Evolutionary conservation across 1,284 basidiomycete species (phyloP).

Genomic region (Heimioporus punctisporus): DNA sequence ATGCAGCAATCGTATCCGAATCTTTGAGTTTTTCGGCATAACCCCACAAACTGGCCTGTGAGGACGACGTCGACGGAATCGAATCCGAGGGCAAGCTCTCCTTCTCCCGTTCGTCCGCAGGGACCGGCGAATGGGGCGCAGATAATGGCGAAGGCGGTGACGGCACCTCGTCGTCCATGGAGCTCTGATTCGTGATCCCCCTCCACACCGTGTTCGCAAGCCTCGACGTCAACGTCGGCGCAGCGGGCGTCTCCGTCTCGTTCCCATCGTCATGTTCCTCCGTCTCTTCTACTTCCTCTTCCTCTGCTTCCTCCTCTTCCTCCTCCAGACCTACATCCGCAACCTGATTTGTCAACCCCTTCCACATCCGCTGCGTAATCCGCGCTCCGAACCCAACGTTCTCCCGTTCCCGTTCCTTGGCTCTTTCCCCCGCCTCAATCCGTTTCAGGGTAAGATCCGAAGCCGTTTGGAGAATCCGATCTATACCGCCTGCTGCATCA

Average conservation of each 20-base stretch:
- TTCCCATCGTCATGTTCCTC: slow-evolving; percentile 43
- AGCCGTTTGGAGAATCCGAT: slow-evolving; percentile 68
- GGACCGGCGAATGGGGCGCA: slow-evolving; percentile 32
- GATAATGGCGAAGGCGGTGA: slow-evolving; percentile 50
- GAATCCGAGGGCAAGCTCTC: slow-evolving; percentile 6
- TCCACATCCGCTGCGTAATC: slow-evolving; percentile 67
- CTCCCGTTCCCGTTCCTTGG: slow-evolving; percentile 31
- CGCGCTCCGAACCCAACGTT: slow-evolving; percentile 53
- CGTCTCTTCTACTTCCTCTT: slow-evolving; percentile 27
- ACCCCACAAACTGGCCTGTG: slow-evolving; percentile 50
- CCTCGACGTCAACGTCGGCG: slow-evolving; percentile 50
- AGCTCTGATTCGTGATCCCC: slow-evolving; percentile 74
- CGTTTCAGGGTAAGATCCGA: slow-evolving; percentile 58
- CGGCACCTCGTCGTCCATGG: slow-evolving; percentile 52
- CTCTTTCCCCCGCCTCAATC: slow-evolving; percentile 37
- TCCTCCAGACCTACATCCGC: slow-evolving; percentile 38
- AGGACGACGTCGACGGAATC: slow-evolving; percentile 9
- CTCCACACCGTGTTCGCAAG: slow-evolving; percentile 67
- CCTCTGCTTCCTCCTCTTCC: slow-evolving; percentile 24
- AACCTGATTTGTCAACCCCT: slow-evolving; percentile 58
- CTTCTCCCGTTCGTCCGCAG: slow-evolving; percentile 15
- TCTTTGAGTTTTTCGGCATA: slow-evolving; percentile 76
- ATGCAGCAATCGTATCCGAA: slow-evolving; percentile 66
- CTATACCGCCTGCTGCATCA: slow-evolving; percentile 65
- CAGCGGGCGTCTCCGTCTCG: slow-evolving; percentile 42